Conservation (phyloP, 2,329 filamentous ascomycete species). For the Chalaropsis thielavioides region DNA sequence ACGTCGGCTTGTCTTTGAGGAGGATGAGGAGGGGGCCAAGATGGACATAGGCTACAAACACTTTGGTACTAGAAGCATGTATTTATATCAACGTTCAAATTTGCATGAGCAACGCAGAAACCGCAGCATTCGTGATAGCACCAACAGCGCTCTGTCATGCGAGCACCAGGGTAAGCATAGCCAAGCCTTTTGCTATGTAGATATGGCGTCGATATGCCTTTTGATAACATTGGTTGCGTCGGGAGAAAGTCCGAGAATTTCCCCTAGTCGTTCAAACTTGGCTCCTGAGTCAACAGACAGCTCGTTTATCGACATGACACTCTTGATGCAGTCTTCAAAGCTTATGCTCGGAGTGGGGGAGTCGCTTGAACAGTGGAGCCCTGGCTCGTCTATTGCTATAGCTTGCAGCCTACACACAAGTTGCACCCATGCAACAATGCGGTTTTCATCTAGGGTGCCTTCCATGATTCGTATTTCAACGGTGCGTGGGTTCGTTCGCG, state of each 20-base stretch:
- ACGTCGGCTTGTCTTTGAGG: not conserved
- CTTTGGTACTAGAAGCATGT: not conserved
- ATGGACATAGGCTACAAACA: not conserved
- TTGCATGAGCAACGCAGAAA: not conserved
- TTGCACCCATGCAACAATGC: constrained; percentile 26
- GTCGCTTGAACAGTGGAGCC: not conserved
- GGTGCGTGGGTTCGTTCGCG: constrained; percentile 25
- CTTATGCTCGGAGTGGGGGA: not conserved
- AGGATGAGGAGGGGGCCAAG: not conserved
- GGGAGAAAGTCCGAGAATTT: not conserved
- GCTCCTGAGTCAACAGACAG: not conserved
- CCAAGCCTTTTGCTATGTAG: not conserved
- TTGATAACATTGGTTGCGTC: not conserved
- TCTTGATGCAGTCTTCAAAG: not conserved
- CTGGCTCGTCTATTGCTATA: constrained; percentile 20
- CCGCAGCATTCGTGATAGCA: not conserved
- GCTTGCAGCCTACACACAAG: constrained; percentile 25
- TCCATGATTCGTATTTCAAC: constrained; percentile 30
- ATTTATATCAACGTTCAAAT: not conserved
- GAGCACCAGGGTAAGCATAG: not conserved
- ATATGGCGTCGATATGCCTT: not conserved
- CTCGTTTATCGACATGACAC: not conserved
- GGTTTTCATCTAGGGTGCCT: constrained; percentile 22
- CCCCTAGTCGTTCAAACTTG: not conserved
- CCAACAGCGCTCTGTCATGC: not conserved